These are phyloP conservation scores for Capsicum pubescens DNA, from an alignment of 257 asterid species.

Conservation along the genomic window DNA sequence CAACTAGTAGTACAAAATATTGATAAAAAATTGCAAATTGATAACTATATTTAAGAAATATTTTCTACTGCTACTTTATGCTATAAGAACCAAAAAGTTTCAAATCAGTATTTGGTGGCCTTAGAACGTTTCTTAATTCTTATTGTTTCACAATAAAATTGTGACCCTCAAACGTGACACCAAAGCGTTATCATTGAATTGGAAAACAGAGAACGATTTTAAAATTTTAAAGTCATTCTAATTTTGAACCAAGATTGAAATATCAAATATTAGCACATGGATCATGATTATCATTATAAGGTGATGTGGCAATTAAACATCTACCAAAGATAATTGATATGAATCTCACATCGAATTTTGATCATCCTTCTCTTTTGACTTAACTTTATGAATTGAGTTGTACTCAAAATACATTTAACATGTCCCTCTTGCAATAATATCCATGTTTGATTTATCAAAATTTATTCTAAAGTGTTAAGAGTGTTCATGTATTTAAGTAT, in stretches of 20 bases:
- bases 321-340: background rate
- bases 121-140: background rate
- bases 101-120: background rate
- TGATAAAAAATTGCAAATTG: background rate
- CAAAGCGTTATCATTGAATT: background rate
- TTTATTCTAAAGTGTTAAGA: background rate
- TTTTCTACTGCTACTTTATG: background rate
- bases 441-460: background rate
- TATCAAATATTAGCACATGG: background rate
- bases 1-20: background rate
- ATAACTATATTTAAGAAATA: background rate
- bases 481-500: slow-evolving; percentile 4
- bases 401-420: no score
- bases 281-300: background rate
- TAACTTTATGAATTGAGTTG: background rate
- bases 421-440: background rate
- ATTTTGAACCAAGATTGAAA: background rate
- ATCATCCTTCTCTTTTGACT: background rate
- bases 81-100: background rate
- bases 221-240: background rate
- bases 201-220: background rate
- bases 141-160: background rate
- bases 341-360: background rate
- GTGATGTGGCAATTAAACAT: background rate
- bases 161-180: background rate